Evolutionary conservation across 306 rosid genomes (phyloP).

Genomic region (Senna siamea): DNA sequence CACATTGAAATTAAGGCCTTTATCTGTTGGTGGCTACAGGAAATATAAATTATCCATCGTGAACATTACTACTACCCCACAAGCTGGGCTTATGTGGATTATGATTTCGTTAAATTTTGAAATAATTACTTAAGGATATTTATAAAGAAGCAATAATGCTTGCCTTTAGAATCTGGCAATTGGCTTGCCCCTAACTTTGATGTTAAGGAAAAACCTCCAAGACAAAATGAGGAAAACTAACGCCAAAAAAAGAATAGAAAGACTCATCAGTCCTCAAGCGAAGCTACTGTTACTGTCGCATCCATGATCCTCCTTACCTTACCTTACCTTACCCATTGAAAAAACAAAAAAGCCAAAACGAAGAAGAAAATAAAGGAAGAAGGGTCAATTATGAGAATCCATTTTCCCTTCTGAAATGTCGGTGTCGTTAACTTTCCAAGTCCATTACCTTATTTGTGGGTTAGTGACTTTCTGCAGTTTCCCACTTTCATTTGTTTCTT

Average conservation of each 20-base stretch:
- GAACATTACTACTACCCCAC: too few relatives aligned
- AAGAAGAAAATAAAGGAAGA: not conserved
- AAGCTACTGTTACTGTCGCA: too few relatives aligned
- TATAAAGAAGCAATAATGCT: not conserved
- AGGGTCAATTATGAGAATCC: not conserved
- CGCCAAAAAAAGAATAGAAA: too few relatives aligned
- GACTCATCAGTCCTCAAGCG: too few relatives aligned
- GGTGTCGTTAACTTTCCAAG: not conserved
- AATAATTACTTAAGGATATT: too few relatives aligned
- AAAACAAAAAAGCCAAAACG: not conserved
- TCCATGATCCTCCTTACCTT: too few relatives aligned
- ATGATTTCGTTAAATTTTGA: too few relatives aligned
- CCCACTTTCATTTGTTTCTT: not conserved
- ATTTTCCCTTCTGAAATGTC: not conserved
- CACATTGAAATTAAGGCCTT: not conserved
- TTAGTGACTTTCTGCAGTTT: not conserved
- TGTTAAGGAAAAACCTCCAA: too few relatives aligned
- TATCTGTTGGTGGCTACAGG: not conserved
- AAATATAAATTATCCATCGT: too few relatives aligned
- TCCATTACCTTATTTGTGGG: not conserved
- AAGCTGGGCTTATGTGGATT: too few relatives aligned
- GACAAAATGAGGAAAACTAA: too few relatives aligned
- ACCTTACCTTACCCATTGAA: not conserved
- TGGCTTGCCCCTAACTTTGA: not conserved
- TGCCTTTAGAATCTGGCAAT: not conserved